Conservation (phyloP, 805 yeast species). For the Myxozyma mucilagina region DNA sequence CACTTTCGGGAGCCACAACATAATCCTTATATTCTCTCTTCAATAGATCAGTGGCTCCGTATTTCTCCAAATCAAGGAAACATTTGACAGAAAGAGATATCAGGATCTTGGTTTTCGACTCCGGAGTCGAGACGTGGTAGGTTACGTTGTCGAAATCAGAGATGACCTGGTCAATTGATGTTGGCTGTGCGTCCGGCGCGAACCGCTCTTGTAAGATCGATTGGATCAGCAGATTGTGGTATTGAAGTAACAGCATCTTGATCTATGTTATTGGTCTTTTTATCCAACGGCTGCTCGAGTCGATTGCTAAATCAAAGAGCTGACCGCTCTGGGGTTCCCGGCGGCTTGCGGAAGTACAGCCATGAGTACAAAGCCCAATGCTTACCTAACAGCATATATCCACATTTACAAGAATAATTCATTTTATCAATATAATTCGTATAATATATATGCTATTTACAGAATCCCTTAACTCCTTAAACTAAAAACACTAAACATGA, state of each 20-base stretch:
- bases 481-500: background rate
- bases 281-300: background rate
- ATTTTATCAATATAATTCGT: background rate
- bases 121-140: slow-evolving; percentile 89
- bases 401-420: background rate
- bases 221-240: slow-evolving; percentile 77
- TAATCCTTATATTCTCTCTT: slow-evolving; percentile 55
- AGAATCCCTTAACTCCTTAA: background rate
- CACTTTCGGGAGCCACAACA: slow-evolving; percentile 58
- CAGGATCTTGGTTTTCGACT: slow-evolving; percentile 61
- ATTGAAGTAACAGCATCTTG: slow-evolving; percentile 79
- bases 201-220: slow-evolving; percentile 76
- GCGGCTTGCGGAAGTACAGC: slow-evolving; percentile 9
- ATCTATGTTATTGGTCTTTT: background rate
- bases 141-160: slow-evolving; percentile 96
- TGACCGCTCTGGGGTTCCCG: background rate
- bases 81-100: slow-evolving; percentile 74
- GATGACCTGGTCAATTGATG: slow-evolving; percentile 72
- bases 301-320: background rate
- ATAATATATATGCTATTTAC: background rate
- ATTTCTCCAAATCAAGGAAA: slow-evolving; percentile 67
- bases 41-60: slow-evolving; percentile 51
- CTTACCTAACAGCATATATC: background rate
- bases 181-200: slow-evolving; percentile 45
- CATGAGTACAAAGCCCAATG: background rate